These are phyloP conservation scores for Xylariales sp. DNA, from an alignment of 2,329 filamentous ascomycete species.

Conservation along the genomic window DNA sequence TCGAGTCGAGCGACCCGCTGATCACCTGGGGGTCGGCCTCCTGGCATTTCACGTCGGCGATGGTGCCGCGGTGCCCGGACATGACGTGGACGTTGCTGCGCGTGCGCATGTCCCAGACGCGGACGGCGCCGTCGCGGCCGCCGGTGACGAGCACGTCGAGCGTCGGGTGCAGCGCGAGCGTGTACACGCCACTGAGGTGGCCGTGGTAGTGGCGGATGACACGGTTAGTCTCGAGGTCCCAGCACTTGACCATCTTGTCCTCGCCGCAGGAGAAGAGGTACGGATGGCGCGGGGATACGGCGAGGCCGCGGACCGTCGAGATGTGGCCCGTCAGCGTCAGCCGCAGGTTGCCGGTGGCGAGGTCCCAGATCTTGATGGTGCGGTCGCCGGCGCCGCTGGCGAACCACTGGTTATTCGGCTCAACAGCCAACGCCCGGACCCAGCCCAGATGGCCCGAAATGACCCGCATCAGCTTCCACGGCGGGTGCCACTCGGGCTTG, in stretches of 20 bases:
- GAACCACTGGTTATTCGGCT: constrained; percentile 98
- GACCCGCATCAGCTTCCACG: constrained; percentile 98
- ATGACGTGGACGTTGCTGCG: constrained; percentile 95
- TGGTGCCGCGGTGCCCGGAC: constrained; percentile 88
- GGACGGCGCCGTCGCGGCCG: constrained; percentile 90
- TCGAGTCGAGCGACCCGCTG: constrained; percentile 90
- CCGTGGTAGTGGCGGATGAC: constrained; percentile 98
- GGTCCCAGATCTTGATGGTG: constrained; percentile 98
- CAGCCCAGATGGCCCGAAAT: constrained; percentile 97
- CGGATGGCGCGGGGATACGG: constrained; percentile 91
- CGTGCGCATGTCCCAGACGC: constrained; percentile 99
- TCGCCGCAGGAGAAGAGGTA: constrained; percentile 98
- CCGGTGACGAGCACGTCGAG: constrained; percentile 95
- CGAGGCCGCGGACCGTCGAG: constrained; percentile 89
- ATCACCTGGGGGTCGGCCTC: constrained; percentile 97
- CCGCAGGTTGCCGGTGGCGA: constrained; percentile 85
- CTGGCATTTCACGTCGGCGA: constrained; percentile 90
- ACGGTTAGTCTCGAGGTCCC: constrained; percentile 99
- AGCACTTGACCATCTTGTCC: constrained; percentile 99
- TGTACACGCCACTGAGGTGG: constrained; percentile 95
- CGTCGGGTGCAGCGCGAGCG: constrained; percentile 90
- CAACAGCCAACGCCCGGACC: constrained; percentile 89
- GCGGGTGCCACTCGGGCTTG: constrained; percentile 94
- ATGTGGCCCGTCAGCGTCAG: constrained; percentile 92
- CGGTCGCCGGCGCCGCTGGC: constrained; percentile 94